phyloP scores from a whole-genome alignment of 2,329 filamentous ascomycete species.

The Polychaeton citri region DNA sequence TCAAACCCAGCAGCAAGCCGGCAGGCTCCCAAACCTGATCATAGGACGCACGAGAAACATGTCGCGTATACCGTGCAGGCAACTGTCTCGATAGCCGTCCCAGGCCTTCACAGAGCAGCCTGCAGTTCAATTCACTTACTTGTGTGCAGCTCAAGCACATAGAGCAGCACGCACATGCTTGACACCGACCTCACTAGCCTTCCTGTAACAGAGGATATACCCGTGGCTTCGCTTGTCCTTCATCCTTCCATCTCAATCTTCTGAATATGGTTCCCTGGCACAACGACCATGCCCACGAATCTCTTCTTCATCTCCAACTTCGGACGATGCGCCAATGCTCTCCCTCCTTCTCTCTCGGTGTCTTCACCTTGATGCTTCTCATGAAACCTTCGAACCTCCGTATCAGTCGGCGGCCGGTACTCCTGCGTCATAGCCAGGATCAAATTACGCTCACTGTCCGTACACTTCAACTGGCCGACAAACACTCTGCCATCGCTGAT shows the following conservation, averaged over 20 bases:
- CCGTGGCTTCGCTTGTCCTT: too few species aligned
- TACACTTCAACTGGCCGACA: slow-evolving; percentile 84
- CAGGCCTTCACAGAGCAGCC: too few species aligned
- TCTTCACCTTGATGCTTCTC: slow-evolving; percentile 7
- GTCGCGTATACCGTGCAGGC: too few species aligned
- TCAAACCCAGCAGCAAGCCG: too few species aligned
- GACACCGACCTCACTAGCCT: too few species aligned
- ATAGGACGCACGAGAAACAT: too few species aligned
- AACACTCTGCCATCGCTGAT: slow-evolving; percentile 80
- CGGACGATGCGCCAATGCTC: slow-evolving; percentile 26
- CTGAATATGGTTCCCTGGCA: slow-evolving; percentile 73
- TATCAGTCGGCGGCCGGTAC: slow-evolving; percentile 57
- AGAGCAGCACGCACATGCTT: too few species aligned
- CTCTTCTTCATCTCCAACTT: slow-evolving; percentile 66
- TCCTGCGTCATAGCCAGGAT: slow-evolving; percentile 79
- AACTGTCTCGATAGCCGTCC: too few species aligned
- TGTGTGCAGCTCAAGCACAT: too few species aligned
- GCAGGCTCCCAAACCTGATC: too few species aligned
- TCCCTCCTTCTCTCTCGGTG: slow-evolving; percentile 13
- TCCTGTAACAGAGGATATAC: too few species aligned
- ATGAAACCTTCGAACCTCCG: slow-evolving; percentile 27
- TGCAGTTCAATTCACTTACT: too few species aligned
- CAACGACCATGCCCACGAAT: slow-evolving; percentile 77
- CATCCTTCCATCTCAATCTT: slow-evolving; percentile 76
- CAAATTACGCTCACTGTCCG: slow-evolving; percentile 72